Evolutionary conservation across 148 eudicot genomes (phyloP), one percentile per base, ranked within the genome.

Genomic region (Limonium bicolor): DNA sequence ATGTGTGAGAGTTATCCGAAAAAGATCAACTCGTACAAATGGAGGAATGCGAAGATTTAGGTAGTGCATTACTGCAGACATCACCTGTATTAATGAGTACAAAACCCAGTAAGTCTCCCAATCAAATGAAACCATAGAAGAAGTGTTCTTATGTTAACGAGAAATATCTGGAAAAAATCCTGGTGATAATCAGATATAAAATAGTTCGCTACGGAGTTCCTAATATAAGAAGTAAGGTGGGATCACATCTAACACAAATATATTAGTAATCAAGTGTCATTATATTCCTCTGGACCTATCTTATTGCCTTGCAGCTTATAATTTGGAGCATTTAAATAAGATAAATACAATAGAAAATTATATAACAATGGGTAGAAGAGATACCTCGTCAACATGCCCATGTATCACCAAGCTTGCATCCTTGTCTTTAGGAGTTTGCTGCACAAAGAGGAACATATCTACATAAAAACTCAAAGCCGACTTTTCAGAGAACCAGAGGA

Each of bases 341-440:
- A 8, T 0, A 41, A 21, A 41, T n/a, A 22, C 14, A 18, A 27
- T 22, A 40, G 44, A 40, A 6, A 18, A 0, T 9, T 20, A 37
- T 6, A 17, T 13, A 37, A 23, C 41, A 2, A 39, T 6, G 1
- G 9, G 20, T 20, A 20, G 25, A 20, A 2, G 15, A 48, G 43
- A 23, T 65, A 87, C 96, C 96, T 82, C 72, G 59, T 87, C 96
- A 16, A 87, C 94, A 60, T 70, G 71, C 48, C 82, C 94, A 53
- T 74, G 96, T 50, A 87, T 79, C 60, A 87, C 86, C 66, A 87
- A 49, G 55, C 65, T 67, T 60, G 94, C 96, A 53, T 87, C 74
- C 65, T 79, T 73, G 72, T 87, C 96, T 64, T 87, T 87, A 0
- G 96, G 94, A 54, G 96, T 87, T 74, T 83, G 53, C 96, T 87